Evolutionary conservation across 176 grass and related monocot species (phyloP).

Genomic region (Oryza brachyantha): DNA sequence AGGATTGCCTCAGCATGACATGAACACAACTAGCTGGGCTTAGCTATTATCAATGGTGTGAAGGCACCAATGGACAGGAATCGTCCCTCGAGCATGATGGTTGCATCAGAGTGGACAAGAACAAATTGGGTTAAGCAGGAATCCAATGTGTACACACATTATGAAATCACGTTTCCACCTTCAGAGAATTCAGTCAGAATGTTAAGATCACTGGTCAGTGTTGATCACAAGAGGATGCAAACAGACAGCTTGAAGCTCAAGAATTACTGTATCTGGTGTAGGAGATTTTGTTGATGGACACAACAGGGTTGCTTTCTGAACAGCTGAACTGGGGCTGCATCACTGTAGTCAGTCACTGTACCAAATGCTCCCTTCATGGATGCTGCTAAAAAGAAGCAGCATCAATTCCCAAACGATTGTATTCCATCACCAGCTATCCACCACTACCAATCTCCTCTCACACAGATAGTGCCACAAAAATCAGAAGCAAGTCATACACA

Average conservation of each 20-base stretch:
- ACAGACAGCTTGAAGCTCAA: neutral
- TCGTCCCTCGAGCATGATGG: neutral
- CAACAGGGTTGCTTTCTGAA: neutral
- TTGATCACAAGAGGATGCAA: neutral
- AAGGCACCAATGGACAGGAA: slow-evolving; percentile 20
- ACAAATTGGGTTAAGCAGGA: neutral
- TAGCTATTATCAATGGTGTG: slow-evolving; percentile 13
- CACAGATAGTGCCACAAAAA: slow-evolving; percentile 27
- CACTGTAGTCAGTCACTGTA: neutral
- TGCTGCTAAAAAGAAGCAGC: slow-evolving; percentile 8
- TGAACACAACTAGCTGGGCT: neutral
- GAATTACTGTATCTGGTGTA: neutral
- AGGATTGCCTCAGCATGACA: neutral
- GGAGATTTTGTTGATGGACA: neutral
- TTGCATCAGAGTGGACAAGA: neutral
- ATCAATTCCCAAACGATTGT: slow-evolving; percentile 18
- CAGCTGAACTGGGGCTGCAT: slow-evolving; percentile 9
- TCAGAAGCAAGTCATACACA: slow-evolving; percentile 8
- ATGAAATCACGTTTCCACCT: neutral
- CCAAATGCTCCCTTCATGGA: neutral
- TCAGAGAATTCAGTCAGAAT: neutral
- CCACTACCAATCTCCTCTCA: neutral
- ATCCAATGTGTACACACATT: neutral
- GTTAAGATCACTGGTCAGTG: neutral
- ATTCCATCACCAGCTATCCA: neutral